A percentile compares a stretch with the other conserved stretches of the same genome.
Evolutionary conservation across 2,329 filamentous ascomycete genomes (phyloP).

Genomic region (Exophiala bonariae): DNA sequence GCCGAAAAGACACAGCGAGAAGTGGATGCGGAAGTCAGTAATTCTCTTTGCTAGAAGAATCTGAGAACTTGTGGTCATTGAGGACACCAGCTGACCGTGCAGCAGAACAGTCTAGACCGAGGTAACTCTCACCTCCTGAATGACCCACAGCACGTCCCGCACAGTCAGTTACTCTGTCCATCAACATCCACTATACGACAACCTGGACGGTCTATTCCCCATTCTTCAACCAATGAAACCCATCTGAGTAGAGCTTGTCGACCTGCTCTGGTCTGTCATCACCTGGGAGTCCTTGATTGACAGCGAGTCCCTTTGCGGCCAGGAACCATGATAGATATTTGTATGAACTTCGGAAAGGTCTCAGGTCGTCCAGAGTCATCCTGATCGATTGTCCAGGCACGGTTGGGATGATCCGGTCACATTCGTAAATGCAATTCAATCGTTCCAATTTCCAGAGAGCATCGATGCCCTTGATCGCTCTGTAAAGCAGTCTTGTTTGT

Average conservation of each 20-base stretch:
- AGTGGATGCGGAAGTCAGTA: too few relatives aligned
- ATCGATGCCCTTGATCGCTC: background rate
- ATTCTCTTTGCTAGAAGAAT: too few relatives aligned
- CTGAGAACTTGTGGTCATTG: too few relatives aligned
- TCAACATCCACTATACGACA: too few relatives aligned
- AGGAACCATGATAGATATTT: conserved; percentile 1
- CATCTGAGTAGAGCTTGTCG: background rate
- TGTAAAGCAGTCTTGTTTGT: conserved; percentile 2
- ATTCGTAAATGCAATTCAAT: conserved; percentile 5
- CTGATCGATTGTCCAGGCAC: background rate
- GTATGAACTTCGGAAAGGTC: background rate
- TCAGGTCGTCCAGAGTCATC: background rate
- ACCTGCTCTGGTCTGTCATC: conserved; percentile 6
- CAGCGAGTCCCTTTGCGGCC: background rate
- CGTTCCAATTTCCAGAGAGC: background rate
- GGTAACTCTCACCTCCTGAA: too few relatives aligned
- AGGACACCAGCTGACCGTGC: too few relatives aligned
- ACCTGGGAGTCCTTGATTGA: conserved; percentile 3
- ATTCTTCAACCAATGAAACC: conserved; percentile 1
- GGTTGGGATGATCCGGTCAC: background rate
- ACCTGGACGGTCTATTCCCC: background rate
- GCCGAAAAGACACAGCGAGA: too few relatives aligned
- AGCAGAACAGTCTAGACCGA: too few relatives aligned
- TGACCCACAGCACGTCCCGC: too few relatives aligned
- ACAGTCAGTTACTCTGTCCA: too few relatives aligned